A percentile compares a stretch with the other conserved stretches of the same genome.
Conservation (phyloP, 139 green algal species). For the Chlorella vulgaris region DNA sequence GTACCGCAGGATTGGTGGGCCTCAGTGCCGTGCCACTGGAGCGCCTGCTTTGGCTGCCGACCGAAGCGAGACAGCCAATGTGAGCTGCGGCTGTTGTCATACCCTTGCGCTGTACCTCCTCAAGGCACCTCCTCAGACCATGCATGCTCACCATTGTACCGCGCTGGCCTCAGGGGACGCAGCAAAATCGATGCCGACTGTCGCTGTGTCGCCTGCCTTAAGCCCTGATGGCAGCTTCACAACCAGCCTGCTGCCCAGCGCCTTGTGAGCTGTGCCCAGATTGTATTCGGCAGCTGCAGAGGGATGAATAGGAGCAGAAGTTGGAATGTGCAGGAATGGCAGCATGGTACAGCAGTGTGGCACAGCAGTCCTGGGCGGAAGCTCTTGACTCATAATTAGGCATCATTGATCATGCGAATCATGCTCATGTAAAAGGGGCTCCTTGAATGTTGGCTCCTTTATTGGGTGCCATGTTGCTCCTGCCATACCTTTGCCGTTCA, state of each 20-base stretch:
- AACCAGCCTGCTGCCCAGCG: constrained; percentile 54
- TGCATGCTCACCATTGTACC: background rate
- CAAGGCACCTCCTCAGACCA: no score
- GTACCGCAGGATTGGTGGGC: no score
- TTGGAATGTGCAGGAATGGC: background rate
- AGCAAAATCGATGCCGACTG: constrained; percentile 27
- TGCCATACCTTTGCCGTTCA: constrained; percentile 2
- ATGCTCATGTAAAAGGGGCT: no score
- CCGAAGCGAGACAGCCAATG: no score
- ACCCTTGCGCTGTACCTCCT: background rate
- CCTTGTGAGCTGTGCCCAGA: constrained; percentile 38
- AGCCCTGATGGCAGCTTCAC: constrained; percentile 51
- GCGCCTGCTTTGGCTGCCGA: no score
- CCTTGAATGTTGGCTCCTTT: background rate
- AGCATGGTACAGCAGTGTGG: background rate
- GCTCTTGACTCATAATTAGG: no score
- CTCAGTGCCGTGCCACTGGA: no score
- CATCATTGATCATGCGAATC: no score
- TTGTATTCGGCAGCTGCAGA: constrained; percentile 18
- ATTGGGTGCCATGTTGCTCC: no score
- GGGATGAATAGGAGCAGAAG: background rate
- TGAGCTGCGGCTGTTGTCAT: background rate
- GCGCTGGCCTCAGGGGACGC: background rate
- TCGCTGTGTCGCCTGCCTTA: constrained; percentile 2
- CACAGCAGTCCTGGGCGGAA: no score